Percentiles rank a stretch among this genome's conserved stretches.
phyloP scores from a whole-genome alignment of 768 basidiomycete genomes.

The Tulasnella sp. region DNA sequence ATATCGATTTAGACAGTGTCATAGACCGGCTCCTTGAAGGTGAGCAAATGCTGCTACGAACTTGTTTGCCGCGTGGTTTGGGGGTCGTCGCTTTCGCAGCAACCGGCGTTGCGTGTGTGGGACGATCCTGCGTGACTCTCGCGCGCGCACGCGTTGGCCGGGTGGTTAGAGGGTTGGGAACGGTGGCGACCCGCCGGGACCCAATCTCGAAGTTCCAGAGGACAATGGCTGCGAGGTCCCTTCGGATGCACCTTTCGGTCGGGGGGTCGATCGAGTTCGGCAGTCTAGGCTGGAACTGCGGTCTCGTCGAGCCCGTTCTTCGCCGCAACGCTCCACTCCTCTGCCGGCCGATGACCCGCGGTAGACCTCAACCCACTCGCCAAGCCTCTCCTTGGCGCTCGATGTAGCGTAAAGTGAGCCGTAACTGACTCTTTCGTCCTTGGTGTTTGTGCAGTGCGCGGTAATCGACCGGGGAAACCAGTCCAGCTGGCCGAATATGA shows the following conservation, averaged over 20 bases:
- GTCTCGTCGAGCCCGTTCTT: neutral
- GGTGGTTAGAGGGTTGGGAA: constrained; percentile 9
- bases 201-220: neutral
- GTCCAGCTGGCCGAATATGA: constrained; percentile 98
- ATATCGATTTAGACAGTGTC: constrained; percentile 99
- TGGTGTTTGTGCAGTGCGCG: constrained; percentile 63
- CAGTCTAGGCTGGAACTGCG: constrained; percentile 5
- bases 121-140: constrained; percentile 1
- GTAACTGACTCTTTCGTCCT: neutral
- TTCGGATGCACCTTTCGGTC: neutral
- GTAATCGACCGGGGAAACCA: constrained; percentile 96
- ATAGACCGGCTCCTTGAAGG: constrained; percentile 98
- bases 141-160: neutral
- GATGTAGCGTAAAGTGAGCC: neutral
- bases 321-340: neutral
- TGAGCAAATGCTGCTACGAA: too few relatives aligned
- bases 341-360: constrained; percentile 12
- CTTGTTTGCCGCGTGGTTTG: constrained; percentile 31
- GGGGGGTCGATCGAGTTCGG: neutral
- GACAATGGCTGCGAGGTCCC: neutral
- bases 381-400: constrained; percentile 1
- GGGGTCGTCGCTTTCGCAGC: constrained; percentile 18
- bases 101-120: constrained; percentile 10
- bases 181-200: neutral
- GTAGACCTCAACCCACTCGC: neutral